A percentile compares a stretch with the other conserved stretches of the same genome.
These are phyloP conservation scores for Microcyclosporella mali DNA, from an alignment of 2,329 filamentous ascomycete genomes.

Conservation along the genomic window DNA sequence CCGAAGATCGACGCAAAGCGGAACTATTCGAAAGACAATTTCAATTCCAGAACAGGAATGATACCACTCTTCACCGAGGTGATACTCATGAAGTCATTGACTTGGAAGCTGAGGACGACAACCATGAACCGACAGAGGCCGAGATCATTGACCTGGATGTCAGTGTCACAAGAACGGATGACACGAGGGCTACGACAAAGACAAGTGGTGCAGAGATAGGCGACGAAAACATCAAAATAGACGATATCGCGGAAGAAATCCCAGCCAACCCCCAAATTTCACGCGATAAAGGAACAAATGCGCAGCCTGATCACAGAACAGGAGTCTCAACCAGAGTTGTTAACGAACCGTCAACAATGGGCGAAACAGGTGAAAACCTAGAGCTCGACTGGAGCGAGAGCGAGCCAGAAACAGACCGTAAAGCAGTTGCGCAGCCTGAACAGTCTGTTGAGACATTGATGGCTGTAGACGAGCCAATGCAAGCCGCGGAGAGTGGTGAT, in stretches of 20 bases:
- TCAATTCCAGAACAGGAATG: slow-evolving; percentile 50
- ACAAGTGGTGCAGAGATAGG: too few relatives aligned
- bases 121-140: slow-evolving; percentile 32
- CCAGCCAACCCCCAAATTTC: slow-evolving; percentile 37
- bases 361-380: slow-evolving; percentile 19
- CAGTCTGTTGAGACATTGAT: background rate
- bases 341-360: too few relatives aligned
- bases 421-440: slow-evolving; percentile 5
- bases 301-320: too few relatives aligned
- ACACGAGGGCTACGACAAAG: background rate
- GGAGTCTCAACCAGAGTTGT: too few relatives aligned
- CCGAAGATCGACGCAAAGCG: slow-evolving; percentile 49
- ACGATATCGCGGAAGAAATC: slow-evolving; percentile 40
- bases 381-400: slow-evolving; percentile 51
- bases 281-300: background rate
- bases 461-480: background rate
- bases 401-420: slow-evolving; percentile 31
- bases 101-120: slow-evolving; percentile 36
- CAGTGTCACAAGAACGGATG: slow-evolving; percentile 18
- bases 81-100: slow-evolving; percentile 45
- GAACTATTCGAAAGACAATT: slow-evolving; percentile 53
- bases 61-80: slow-evolving; percentile 54
- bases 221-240: slow-evolving; percentile 30
- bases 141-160: slow-evolving; percentile 37
- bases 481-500: background rate